Evolutionary conservation across 1,284 basidiomycete genomes (phyloP), one percentile per base, ranked within the genome.

Genomic region (Schizophyllum amplum): DNA sequence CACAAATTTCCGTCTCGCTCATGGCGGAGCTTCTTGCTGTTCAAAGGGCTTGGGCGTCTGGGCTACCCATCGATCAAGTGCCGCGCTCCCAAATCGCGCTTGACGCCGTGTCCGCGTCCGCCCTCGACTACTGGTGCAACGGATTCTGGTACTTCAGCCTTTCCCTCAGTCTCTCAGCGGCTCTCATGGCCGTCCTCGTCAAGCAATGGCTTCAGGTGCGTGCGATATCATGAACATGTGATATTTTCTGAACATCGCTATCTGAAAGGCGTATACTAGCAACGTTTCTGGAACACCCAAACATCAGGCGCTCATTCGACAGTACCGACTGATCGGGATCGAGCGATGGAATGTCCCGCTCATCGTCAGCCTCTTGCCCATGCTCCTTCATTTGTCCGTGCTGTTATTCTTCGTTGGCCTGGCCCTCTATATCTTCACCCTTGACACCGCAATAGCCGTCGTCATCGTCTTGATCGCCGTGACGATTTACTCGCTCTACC

Each of bases 351-450:
- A 55, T 11, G 58, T 61, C 57, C 60, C 58, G 49, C 51, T 49
- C 21, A 53, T 61, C 20, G 60, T 61, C 46, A 52, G 52, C 7
- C 1, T 51, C 0, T 47, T 61, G 22, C 74, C 73, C 5, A 65
- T 69, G 25, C 67, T 77, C 13, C 7, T 42, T 4, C 33, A 42
- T 17, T 2, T 42, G 13, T 42, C 33, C 2, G 13, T 42, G 11
- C 33, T 42, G 33, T 17, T 42, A 42, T 42, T 42, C 33, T 42
- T 42, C 33, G 33, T 42, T 9, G 33, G 33, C 13, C 33, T 42
- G 13, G 2, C 7, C 33, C 33, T 3, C 33, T 42, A 42, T 42
- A 9, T 42, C 7, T 17, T 3, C 7, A 3, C 3, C 3, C 7
- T 9, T 42, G 7, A 9, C 7, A 2, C 33, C 17, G 3, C 33